These are phyloP conservation scores for Aegle marmelos DNA, from an alignment of 345 rosid genomes.

Conservation along the genomic window DNA sequence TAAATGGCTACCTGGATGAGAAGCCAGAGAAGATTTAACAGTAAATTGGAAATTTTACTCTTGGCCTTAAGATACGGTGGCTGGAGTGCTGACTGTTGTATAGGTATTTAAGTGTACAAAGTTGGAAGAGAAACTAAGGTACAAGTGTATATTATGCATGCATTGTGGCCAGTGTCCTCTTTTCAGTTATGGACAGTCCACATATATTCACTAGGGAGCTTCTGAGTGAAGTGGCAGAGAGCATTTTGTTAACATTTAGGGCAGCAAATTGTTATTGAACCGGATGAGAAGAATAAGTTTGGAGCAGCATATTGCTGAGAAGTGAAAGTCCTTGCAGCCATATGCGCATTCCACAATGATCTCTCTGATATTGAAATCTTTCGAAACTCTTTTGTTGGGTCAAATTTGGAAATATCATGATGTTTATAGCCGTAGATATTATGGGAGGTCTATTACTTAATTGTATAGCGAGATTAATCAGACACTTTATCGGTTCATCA, in stretches of 20 bases:
- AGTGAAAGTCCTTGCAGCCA: constrained; percentile 16
- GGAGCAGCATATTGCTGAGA: constrained; percentile 29
- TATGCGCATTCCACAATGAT: constrained; percentile 9
- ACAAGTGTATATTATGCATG: constrained; percentile 25
- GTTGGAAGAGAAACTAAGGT: constrained; percentile 36
- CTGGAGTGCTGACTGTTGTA: constrained; percentile 43
- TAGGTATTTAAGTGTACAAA: constrained; percentile 53
- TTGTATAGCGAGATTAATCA: constrained; percentile 29
- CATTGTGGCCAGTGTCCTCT: constrained; percentile 41
- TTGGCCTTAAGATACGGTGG: constrained; percentile 18
- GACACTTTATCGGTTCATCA: constrained; percentile 8
- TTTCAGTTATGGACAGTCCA: constrained; percentile 46
- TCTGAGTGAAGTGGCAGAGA: constrained; percentile 23
- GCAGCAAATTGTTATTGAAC: constrained; percentile 28
- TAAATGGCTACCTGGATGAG: constrained; percentile 39
- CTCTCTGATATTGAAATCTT: constrained; percentile 7
- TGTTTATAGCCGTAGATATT: constrained; percentile 12
- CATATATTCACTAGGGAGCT: constrained; percentile 10
- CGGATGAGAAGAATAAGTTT: constrained; percentile 35
- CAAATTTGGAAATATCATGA: constrained; percentile 19
- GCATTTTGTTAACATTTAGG: constrained; percentile 42
- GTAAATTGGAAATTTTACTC: constrained; percentile 23
- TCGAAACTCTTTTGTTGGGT: not conserved
- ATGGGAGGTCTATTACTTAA: constrained; percentile 24
- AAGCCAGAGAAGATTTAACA: constrained; percentile 35